phyloP scores from a whole-genome alignment of 805 yeast genomes.

The Saturnispora dispora region DNA sequence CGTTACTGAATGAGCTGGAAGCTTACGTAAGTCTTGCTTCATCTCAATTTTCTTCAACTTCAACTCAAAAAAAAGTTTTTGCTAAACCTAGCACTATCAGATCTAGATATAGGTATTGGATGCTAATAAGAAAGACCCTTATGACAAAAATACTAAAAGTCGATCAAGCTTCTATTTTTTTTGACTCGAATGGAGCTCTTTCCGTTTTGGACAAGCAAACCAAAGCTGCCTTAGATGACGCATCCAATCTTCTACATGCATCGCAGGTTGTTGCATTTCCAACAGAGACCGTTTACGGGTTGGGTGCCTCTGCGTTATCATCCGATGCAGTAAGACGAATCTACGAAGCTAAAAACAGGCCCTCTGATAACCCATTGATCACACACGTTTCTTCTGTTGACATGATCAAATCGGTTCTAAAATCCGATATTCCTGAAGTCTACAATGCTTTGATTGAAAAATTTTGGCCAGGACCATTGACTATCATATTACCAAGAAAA shows the following conservation, averaged over 20 bases:
- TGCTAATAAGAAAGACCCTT: background rate
- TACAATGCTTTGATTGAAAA: constrained; percentile 55
- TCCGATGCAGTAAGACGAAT: constrained; percentile 69
- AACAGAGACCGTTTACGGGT: constrained; percentile 94
- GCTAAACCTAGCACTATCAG: background rate
- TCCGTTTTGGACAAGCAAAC: constrained; percentile 34
- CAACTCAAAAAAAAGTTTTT: background rate
- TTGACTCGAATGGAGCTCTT: constrained; percentile 27
- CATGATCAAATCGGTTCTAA: constrained; percentile 57
- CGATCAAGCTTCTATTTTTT: constrained; percentile 41
- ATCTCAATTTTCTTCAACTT: background rate
- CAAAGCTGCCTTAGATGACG: constrained; percentile 38
- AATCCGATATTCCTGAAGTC: constrained; percentile 53
- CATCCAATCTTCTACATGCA: constrained; percentile 45
- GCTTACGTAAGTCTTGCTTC: background rate
- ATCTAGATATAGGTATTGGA: background rate
- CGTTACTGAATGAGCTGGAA: background rate
- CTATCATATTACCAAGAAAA: constrained; percentile 66
- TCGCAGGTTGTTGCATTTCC: constrained; percentile 81
- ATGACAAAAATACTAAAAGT: constrained; percentile 44
- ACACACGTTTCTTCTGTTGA: constrained; percentile 75
- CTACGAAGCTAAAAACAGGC: constrained; percentile 84
- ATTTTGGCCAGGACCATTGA: constrained; percentile 96
- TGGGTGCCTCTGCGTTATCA: constrained; percentile 78
- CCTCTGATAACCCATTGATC: constrained; percentile 91